Evolutionary conservation across 148 eudicot genomes (phyloP), one percentile per base, ranked within the genome.

Genomic region (Silene uniflora): DNA sequence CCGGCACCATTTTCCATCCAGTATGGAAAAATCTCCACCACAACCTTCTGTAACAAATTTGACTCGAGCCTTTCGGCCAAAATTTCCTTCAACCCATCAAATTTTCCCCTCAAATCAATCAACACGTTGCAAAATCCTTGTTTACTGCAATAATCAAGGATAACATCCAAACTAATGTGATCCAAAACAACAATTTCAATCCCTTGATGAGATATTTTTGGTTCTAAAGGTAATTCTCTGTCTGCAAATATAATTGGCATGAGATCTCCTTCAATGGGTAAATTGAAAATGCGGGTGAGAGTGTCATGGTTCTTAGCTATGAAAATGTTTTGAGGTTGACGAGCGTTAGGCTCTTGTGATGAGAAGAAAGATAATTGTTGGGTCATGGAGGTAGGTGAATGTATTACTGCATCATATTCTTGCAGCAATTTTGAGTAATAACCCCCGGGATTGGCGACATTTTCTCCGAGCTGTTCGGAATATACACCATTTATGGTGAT

Each of bases 391-490:
- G 80, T 62, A 19, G 86, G 78, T 68, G 90, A 80, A 69, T 89
- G 83, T 68, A 93, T 69, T 65, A 93, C 73, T 18, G 95, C 92
- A 70, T 93, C 97, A 69, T 86, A 87, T 82, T 93, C 95, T 78
- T 91, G 93, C 73, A 93, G 81, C 64, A 93, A 73, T 56, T 85
- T 79, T 1, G 98, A 93, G 84, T 89, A 93, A 82, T 91, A 91
- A 76, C 97, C 97, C 77, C 95, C 95, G 65, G 78, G 29, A 5
- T 86, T 84, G 7, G 63, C 62, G 71, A 60, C 90, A 55, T 72
- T 86, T 73, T 88, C 87, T 27, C 86, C 90, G 5, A 90, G 76
- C 68, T 85, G 86, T 77, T 87, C 83, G 77, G 80, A 76, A 46
- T 87, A 27, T 44, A 69, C 74, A 44, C 93, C 98, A 78, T 90